These are phyloP conservation scores for Globisporangium yorkense DNA, from an alignment of 352 stramenopile genomes.

Conservation along the genomic window DNA sequence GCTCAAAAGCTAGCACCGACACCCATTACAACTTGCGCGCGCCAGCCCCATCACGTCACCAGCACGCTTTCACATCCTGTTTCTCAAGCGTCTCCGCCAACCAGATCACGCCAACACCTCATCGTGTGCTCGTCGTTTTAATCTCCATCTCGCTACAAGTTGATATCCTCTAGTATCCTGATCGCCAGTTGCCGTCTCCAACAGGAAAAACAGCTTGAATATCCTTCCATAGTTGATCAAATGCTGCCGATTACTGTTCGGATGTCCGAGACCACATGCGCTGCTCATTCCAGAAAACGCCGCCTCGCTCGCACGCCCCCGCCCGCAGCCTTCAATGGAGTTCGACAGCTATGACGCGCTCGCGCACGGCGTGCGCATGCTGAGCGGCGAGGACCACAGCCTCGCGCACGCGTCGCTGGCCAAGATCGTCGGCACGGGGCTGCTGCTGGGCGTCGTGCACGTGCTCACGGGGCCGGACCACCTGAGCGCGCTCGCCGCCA, in stretches of 20 bases:
- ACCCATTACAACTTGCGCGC: too few relatives aligned
- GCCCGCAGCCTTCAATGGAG: neutral
- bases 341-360: slow-evolving; percentile 4
- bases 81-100: neutral
- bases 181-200: too few relatives aligned
- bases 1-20: too few relatives aligned
- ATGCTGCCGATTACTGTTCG: too few relatives aligned
- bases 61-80: neutral
- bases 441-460: slow-evolving; percentile 18
- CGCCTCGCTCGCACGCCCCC: neutral
- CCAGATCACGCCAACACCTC: neutral
- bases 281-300: neutral
- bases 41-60: neutral
- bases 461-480: slow-evolving; percentile 74
- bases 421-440: slow-evolving; percentile 19
- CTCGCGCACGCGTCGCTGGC: slow-evolving; percentile 16
- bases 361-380: slow-evolving; percentile 4
- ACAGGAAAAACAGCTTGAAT: too few relatives aligned
- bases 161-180: neutral
- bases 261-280: too few relatives aligned
- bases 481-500: slow-evolving; percentile 83
- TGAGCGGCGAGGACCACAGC: slow-evolving; percentile 15
- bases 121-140: neutral
- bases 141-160: neutral
- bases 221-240: too few relatives aligned